Percentiles rank a stretch among this genome's conserved stretches.
These are phyloP conservation scores for Trichosporon inkin DNA, from an alignment of 1,284 basidiomycete species.

Conservation along the genomic window DNA sequence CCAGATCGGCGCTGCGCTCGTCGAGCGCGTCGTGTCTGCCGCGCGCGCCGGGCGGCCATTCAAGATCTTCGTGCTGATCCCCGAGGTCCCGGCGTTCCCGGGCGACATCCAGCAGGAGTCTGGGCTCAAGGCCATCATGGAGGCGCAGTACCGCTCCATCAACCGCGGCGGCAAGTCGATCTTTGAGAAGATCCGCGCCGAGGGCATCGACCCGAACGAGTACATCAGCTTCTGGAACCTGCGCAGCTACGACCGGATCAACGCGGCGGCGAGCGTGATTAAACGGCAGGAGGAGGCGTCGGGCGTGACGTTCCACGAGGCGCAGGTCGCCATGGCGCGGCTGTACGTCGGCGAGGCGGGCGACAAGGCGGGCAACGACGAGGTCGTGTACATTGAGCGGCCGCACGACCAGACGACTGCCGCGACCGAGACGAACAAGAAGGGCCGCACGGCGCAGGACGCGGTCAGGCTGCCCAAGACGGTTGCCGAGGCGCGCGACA, in stretches of 20 bases:
- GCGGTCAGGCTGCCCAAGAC: slow-evolving; percentile 57
- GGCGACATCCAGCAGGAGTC: slow-evolving; percentile 71
- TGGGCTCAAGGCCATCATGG: slow-evolving; percentile 59
- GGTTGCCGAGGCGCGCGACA: slow-evolving; percentile 57
- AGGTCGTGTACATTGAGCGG: slow-evolving; percentile 47
- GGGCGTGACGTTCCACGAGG: slow-evolving; percentile 74
- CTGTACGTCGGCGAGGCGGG: slow-evolving; percentile 60
- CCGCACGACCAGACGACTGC: slow-evolving; percentile 58
- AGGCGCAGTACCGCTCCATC: slow-evolving; percentile 62
- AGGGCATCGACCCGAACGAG: slow-evolving; percentile 68
- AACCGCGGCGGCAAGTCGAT: slow-evolving; percentile 81
- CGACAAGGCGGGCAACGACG: slow-evolving; percentile 37
- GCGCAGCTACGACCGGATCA: slow-evolving; percentile 84
- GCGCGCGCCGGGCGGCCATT: slow-evolving; percentile 68
- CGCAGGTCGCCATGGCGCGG: slow-evolving; percentile 80
- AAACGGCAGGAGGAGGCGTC: slow-evolving; percentile 65
- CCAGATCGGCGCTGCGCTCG: slow-evolving; percentile 70
- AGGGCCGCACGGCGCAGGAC: slow-evolving; percentile 42
- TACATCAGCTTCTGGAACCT: slow-evolving; percentile 78
- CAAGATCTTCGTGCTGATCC: slow-evolving; percentile 71
- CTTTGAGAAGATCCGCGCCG: slow-evolving; percentile 73
- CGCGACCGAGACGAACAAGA: slow-evolving; percentile 54
- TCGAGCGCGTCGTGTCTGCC: slow-evolving; percentile 75
- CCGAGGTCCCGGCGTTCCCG: slow-evolving; percentile 56
- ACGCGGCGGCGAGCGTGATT: slow-evolving; percentile 64